Evolutionary conservation across 2,329 filamentous ascomycete genomes (phyloP).

Genomic region (Neonectria neomacrospora): DNA sequence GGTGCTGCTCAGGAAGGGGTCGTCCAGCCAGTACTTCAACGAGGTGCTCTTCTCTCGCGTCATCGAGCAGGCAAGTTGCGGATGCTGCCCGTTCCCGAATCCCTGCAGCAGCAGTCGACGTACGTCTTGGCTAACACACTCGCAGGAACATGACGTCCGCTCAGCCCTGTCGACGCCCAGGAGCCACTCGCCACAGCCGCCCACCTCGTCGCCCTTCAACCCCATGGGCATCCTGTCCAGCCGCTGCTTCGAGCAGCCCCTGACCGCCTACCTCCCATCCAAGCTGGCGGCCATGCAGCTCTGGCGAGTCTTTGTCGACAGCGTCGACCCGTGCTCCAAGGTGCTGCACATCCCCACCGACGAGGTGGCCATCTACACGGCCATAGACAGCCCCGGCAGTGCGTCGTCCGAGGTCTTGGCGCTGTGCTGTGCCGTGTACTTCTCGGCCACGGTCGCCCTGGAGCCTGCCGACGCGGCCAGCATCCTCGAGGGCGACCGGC

Average conservation of each 20-base stretch:
- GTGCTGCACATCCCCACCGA: slow-evolving; percentile 46
- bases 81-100: too few relatives aligned
- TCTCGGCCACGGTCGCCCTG: slow-evolving; percentile 56
- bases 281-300: slow-evolving; percentile 44
- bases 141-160: slow-evolving; percentile 42
- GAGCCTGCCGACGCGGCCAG: slow-evolving; percentile 49
- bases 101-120: neutral
- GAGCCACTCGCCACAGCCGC: slow-evolving; percentile 13
- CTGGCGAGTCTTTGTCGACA: slow-evolving; percentile 46
- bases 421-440: slow-evolving; percentile 62
- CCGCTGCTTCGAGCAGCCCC: slow-evolving; percentile 29
- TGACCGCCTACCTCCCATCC: slow-evolving; percentile 40
- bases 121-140: neutral
- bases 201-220: slow-evolving; percentile 43
- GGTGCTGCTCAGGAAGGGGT: slow-evolving; percentile 48
- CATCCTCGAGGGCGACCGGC: slow-evolving; percentile 39
- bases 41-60: slow-evolving; percentile 50
- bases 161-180: slow-evolving; percentile 37
- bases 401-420: slow-evolving; percentile 47
- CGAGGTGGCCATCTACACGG: slow-evolving; percentile 49
- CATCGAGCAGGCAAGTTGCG: slow-evolving; percentile 48
- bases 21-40: slow-evolving; percentile 51
- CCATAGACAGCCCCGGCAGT: slow-evolving; percentile 43
- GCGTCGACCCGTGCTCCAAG: slow-evolving; percentile 46
- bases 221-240: slow-evolving; percentile 49